Evolutionary conservation across 208 protist species (phyloP).

Genomic region (Leishmania arabica): DNA sequence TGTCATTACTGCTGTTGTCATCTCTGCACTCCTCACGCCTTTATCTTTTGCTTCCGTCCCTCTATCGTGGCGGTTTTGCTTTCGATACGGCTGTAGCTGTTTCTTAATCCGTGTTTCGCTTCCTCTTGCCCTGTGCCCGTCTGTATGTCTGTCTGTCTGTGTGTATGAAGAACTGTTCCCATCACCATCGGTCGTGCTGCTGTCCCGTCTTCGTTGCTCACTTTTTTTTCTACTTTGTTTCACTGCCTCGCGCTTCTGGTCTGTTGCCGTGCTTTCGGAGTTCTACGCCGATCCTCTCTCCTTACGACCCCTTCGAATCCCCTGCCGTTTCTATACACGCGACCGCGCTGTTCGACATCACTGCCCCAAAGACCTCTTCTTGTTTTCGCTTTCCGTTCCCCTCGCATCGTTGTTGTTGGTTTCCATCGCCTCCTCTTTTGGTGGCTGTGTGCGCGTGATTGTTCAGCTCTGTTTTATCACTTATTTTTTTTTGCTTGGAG

Average conservation of each 20-base stretch:
- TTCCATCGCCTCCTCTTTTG: constrained; percentile 2
- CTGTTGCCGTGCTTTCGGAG: background rate
- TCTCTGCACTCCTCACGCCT: background rate
- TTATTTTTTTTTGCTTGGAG: background rate
- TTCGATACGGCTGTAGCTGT: background rate
- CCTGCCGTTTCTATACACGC: background rate
- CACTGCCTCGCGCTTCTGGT: background rate
- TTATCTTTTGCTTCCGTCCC: background rate
- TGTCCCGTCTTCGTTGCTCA: background rate
- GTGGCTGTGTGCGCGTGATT: background rate
- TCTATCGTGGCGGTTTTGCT: background rate
- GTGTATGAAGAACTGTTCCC: background rate
- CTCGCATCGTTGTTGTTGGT: background rate
- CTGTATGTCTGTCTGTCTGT: background rate
- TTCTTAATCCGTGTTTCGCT: background rate
- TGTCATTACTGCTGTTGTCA: background rate
- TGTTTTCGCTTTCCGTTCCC: background rate
- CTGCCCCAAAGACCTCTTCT: background rate
- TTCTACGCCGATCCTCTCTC: background rate
- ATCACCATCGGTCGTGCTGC: background rate
- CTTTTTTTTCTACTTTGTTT: background rate
- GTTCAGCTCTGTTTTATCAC: background rate
- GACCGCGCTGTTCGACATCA: background rate
- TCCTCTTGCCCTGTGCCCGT: background rate
- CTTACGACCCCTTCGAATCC: background rate